Evolutionary conservation across 2,329 filamentous ascomycete genomes (phyloP).

Genomic region (Reticulascus tulasneorum): DNA sequence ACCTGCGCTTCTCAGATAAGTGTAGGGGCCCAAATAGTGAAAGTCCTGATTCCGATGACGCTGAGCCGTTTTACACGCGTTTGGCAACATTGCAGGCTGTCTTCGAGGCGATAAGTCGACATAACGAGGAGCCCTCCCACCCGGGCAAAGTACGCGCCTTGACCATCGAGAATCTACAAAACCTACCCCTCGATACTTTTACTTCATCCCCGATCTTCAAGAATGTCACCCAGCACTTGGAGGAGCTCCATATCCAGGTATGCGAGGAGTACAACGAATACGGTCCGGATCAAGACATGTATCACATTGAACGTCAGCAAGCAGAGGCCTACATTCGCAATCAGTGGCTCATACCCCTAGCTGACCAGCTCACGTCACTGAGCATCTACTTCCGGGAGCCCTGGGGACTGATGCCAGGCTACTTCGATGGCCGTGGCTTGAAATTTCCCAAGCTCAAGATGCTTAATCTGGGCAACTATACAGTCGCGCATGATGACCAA

Average conservation of each 20-base stretch:
- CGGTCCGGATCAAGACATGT: slow-evolving; percentile 12
- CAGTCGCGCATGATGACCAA: slow-evolving; percentile 17
- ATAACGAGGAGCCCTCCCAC: slow-evolving; percentile 1
- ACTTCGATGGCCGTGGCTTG: slow-evolving; percentile 17
- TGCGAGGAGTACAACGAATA: slow-evolving; percentile 6
- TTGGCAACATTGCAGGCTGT: slow-evolving; percentile 6
- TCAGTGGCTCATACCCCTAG: slow-evolving; percentile 8
- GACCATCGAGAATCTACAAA: slow-evolving; percentile 16
- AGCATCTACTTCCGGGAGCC: slow-evolving; percentile 11
- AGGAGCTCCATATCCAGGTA: slow-evolving; percentile 15
- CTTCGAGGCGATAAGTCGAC: slow-evolving; percentile 14
- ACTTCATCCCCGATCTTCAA: slow-evolving; percentile 5
- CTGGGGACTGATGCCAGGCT: slow-evolving; percentile 18
- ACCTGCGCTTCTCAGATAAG: slow-evolving; percentile 5
- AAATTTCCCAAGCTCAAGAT: slow-evolving; percentile 15
- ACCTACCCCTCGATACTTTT: slow-evolving; percentile 6
- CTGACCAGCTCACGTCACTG: slow-evolving; percentile 16
- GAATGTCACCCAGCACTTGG: slow-evolving; percentile 11
- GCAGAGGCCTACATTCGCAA: slow-evolving; percentile 19
- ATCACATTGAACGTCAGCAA: slow-evolving; percentile 10
- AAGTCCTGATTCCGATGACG: neutral
- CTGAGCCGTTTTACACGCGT: slow-evolving; percentile 3
- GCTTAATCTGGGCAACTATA: slow-evolving; percentile 10
- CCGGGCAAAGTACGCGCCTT: slow-evolving; percentile 12
- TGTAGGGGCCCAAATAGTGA: neutral